Conservation (phyloP, 768 basidiomycete species). For the Fistulinella prunicolor region DNA sequence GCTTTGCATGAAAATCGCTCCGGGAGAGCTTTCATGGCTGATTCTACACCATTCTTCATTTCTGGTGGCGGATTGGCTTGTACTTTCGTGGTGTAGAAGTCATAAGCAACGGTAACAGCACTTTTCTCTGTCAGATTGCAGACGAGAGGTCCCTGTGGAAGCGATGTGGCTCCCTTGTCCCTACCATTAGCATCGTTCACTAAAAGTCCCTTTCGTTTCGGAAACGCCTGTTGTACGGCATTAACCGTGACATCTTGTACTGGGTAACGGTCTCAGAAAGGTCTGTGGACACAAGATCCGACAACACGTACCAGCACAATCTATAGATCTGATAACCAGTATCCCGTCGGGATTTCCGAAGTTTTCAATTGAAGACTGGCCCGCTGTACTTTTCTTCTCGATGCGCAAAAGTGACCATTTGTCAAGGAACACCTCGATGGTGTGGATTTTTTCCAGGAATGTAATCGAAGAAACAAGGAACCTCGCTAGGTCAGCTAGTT, state of each 20-base stretch:
- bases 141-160: not conserved
- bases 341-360: not conserved
- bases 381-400: not conserved
- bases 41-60: not conserved
- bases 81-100: not conserved
- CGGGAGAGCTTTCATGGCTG: not conserved
- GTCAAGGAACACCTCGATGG: constrained; percentile 6
- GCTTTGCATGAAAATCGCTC: not conserved
- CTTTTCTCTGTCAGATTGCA: not conserved
- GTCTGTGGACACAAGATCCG: not conserved
- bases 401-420: not conserved
- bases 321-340: not conserved
- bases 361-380: not conserved
- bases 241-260: not conserved
- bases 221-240: not conserved
- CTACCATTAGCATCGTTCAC: not conserved
- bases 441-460: constrained; percentile 42
- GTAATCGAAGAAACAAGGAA: constrained; percentile 49
- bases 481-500: constrained; percentile 44
- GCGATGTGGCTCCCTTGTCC: no score
- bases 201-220: not conserved
- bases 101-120: not conserved
- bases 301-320: not conserved
- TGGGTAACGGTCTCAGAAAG: not conserved
- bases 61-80: not conserved